phyloP scores from a whole-genome alignment of 2,329 filamentous ascomycete genomes.

The Hirsutella rhossiliensis region DNA sequence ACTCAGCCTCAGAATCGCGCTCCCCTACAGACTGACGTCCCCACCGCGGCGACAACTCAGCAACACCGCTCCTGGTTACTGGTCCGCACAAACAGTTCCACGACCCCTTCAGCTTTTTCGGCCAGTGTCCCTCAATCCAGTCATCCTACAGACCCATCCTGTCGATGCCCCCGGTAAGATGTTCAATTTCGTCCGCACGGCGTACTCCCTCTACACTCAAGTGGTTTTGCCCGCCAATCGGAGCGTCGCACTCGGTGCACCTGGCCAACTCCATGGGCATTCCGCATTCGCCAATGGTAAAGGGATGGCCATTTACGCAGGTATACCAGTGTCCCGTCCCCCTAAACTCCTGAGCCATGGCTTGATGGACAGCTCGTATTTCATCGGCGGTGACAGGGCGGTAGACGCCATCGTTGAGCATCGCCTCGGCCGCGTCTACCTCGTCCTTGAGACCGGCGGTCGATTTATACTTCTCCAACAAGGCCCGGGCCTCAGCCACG shows the following conservation, averaged over 20 bases:
- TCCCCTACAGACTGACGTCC: too few species aligned
- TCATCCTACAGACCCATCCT: background rate
- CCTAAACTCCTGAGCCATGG: constrained; percentile 37
- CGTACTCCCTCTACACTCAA: constrained; percentile 35
- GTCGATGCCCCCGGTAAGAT: background rate
- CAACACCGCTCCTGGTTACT: too few species aligned
- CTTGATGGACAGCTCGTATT: constrained; percentile 33
- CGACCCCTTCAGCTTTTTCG: too few species aligned
- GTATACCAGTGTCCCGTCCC: constrained; percentile 52
- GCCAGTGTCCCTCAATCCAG: too few species aligned
- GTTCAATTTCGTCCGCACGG: constrained; percentile 21
- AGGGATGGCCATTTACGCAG: constrained; percentile 44
- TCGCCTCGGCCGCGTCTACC: constrained; percentile 29
- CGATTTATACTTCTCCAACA: constrained; percentile 9
- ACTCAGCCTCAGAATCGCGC: too few species aligned
- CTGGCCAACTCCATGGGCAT: constrained; percentile 47
- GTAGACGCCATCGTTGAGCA: constrained; percentile 37
- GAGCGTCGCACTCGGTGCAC: constrained; percentile 50
- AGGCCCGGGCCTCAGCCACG: constrained; percentile 6
- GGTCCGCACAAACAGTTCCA: too few species aligned
- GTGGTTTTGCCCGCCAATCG: constrained; percentile 44
- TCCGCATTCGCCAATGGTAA: constrained; percentile 55
- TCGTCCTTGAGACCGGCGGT: constrained; percentile 27
- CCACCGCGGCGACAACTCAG: too few species aligned
- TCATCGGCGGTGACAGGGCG: constrained; percentile 35